A percentile compares a stretch with the other conserved stretches of the same genome.
phyloP scores from a whole-genome alignment of 2,329 filamentous ascomycete species.

The Onygenales sp. region DNA sequence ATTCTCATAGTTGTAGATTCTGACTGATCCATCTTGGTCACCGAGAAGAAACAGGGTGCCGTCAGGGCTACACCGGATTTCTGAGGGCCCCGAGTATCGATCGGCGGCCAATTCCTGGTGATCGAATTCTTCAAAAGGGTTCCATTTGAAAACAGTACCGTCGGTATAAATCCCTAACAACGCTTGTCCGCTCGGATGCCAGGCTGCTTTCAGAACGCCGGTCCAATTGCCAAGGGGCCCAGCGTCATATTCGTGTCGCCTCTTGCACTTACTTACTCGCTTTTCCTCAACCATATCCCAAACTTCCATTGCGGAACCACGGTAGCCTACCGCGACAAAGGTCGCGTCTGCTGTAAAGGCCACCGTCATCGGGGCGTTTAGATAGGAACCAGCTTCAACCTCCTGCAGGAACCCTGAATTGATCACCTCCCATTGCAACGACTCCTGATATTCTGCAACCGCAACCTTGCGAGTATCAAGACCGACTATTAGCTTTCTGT shows the following conservation, averaged over 20 bases:
- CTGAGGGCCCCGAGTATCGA: slow-evolving; percentile 9
- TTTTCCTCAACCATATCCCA: slow-evolving; percentile 8
- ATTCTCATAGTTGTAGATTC: slow-evolving; percentile 15
- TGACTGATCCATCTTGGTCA: slow-evolving; percentile 13
- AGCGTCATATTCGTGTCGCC: neutral
- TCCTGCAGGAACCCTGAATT: slow-evolving; percentile 1
- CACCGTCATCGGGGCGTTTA: slow-evolving; percentile 7
- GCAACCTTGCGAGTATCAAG: neutral
- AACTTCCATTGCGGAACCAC: slow-evolving; percentile 9
- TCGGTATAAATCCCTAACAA: slow-evolving; percentile 25
- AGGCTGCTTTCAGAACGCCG: slow-evolving; percentile 20
- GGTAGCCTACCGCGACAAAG: slow-evolving; percentile 12
- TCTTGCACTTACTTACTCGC: slow-evolving; percentile 1
- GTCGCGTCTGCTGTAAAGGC: slow-evolving; percentile 7
- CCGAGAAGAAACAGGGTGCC: slow-evolving; percentile 17
- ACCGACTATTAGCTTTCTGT: slow-evolving; percentile 6
- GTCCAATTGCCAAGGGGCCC: neutral
- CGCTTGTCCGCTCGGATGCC: slow-evolving; percentile 8
- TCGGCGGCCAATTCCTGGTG: slow-evolving; percentile 10
- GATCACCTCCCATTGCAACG: slow-evolving; percentile 5
- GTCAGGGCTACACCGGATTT: slow-evolving; percentile 13
- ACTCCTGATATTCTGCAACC: neutral
- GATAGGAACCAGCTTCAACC: neutral
- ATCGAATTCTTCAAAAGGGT: slow-evolving; percentile 19
- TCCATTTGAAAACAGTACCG: slow-evolving; percentile 29